Percentiles rank a stretch among this genome's conserved stretches.
Conservation (phyloP, 352 stramenopile genomes). For the Phytophthora multivora region DNA sequence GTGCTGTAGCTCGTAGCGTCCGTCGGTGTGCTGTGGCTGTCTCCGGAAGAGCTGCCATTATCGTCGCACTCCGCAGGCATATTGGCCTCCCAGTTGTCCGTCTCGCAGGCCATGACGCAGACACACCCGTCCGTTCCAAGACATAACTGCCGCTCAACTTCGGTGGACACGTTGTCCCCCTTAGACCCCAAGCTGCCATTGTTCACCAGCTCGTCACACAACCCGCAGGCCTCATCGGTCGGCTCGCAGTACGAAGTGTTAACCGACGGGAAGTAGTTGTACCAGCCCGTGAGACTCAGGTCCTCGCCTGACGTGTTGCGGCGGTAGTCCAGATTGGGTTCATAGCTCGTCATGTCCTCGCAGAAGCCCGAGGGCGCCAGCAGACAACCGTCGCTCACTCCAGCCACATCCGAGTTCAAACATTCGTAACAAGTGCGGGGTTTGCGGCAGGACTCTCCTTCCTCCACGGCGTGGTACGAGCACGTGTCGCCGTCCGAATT, state of each 20-base stretch:
- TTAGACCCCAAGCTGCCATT: conserved; percentile 30
- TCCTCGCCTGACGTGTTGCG: conserved; percentile 52
- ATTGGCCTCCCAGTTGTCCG: conserved; percentile 53
- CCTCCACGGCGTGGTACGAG: conserved; percentile 58
- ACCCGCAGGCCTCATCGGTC: conserved; percentile 52
- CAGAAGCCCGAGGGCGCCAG: conserved; percentile 63
- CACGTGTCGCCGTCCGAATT: conserved; percentile 59
- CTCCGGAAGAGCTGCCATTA: conserved; percentile 15
- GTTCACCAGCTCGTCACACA: conserved; percentile 47
- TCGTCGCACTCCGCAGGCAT: conserved; percentile 54
- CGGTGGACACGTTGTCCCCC: conserved; percentile 38
- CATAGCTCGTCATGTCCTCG: conserved; percentile 58
- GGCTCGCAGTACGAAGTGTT: conserved; percentile 73
- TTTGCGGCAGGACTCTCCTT: conserved; percentile 49
- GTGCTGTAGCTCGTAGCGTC: conserved; percentile 49
- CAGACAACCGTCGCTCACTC: conserved; percentile 51
- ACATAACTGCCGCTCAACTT: conserved; percentile 61
- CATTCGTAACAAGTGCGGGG: conserved; percentile 75
- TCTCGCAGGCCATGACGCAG: conserved; percentile 67
- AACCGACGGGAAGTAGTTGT: conserved; percentile 69
- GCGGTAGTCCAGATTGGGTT: conserved; percentile 55
- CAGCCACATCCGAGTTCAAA: conserved; percentile 51
- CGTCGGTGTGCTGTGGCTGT: conserved; percentile 8
- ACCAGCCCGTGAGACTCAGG: conserved; percentile 38
- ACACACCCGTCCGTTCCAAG: conserved; percentile 58